Evolutionary conservation across 495 filamentous ascomycete species (phyloP).

Genomic region (Lophiotrema nucula): DNA sequence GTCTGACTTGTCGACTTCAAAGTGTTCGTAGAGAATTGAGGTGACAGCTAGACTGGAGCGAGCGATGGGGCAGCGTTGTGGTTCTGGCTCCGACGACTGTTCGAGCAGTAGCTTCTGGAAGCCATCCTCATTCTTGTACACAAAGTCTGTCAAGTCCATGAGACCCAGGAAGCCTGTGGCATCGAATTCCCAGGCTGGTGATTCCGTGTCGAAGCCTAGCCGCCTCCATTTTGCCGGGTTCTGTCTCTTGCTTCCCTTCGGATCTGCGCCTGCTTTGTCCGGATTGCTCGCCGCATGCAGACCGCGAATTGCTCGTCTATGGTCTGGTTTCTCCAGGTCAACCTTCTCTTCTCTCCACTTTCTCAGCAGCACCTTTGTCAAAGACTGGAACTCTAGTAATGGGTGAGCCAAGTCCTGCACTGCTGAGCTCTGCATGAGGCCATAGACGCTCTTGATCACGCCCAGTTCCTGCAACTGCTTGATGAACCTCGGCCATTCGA

Average conservation of each 20-base stretch:
- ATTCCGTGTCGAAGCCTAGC: constrained; percentile 89
- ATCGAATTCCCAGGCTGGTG: constrained; percentile 79
- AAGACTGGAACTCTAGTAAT: constrained; percentile 86
- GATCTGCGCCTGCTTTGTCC: constrained; percentile 43
- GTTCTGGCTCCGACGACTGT: constrained; percentile 69
- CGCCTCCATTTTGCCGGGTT: constrained; percentile 93
- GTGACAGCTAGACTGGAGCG: constrained; percentile 86
- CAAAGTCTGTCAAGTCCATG: constrained; percentile 96
- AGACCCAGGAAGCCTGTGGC: constrained; percentile 86
- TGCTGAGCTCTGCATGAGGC: constrained; percentile 86
- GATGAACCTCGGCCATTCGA: constrained; percentile 93
- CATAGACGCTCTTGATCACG: constrained; percentile 86
- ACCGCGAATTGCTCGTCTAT: constrained; percentile 80
- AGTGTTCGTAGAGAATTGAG: constrained; percentile 87
- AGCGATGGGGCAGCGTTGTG: constrained; percentile 83
- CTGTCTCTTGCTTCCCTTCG: constrained; percentile 61
- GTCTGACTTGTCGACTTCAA: constrained; percentile 86
- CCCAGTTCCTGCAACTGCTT: constrained; percentile 90
- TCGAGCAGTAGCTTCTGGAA: constrained; percentile 88
- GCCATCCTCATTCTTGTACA: constrained; percentile 82
- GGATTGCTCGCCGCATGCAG: constrained; percentile 81
- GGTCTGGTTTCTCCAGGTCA: constrained; percentile 82
- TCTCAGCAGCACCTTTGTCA: constrained; percentile 84
- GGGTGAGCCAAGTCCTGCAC: constrained; percentile 93
- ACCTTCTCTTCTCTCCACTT: constrained; percentile 88